Conservation (phyloP, 1,139 yeast genomes). For the Debaryomyces robertsiae region DNA sequence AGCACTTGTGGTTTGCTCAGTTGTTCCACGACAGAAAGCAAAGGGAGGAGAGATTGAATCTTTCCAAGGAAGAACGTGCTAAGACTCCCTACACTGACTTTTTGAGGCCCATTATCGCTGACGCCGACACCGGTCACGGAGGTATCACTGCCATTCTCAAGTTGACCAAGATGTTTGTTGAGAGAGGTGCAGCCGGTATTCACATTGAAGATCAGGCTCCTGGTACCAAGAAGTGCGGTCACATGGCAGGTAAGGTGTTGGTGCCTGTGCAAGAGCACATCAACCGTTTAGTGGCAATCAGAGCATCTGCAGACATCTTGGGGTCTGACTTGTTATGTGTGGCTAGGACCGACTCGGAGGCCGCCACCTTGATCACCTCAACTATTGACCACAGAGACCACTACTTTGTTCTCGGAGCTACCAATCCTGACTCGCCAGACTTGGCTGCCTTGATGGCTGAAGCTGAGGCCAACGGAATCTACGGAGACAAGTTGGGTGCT, state of each 20-base stretch:
- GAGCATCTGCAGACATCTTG: constrained; percentile 94
- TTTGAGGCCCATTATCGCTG: constrained; percentile 93
- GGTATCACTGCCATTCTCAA: constrained; percentile 95
- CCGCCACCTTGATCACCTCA: constrained; percentile 91
- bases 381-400: constrained; percentile 95
- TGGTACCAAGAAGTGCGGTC: constrained; percentile 97
- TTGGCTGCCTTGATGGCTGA: constrained; percentile 77
- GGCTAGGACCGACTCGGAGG: constrained; percentile 97
- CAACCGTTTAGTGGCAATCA: constrained; percentile 87
- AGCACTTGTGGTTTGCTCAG: constrained; percentile 96
- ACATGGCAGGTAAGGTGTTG: constrained; percentile 97
- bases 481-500: constrained; percentile 68
- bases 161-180: constrained; percentile 93
- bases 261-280: constrained; percentile 98
- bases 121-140: constrained; percentile 99
- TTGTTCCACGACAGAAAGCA: constrained; percentile 97
- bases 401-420: constrained; percentile 86
- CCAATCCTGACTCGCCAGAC: constrained; percentile 78
- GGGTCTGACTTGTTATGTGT: constrained; percentile 84
- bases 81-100: constrained; percentile 72
- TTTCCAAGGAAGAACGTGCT: constrained; percentile 64
- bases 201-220: constrained; percentile 99
- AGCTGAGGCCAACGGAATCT: constrained; percentile 75
- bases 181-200: constrained; percentile 98
- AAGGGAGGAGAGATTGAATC: constrained; percentile 74